Evolutionary conservation across 148 eudicot species (phyloP).

Genomic region (Fagopyrum homotropicum): DNA sequence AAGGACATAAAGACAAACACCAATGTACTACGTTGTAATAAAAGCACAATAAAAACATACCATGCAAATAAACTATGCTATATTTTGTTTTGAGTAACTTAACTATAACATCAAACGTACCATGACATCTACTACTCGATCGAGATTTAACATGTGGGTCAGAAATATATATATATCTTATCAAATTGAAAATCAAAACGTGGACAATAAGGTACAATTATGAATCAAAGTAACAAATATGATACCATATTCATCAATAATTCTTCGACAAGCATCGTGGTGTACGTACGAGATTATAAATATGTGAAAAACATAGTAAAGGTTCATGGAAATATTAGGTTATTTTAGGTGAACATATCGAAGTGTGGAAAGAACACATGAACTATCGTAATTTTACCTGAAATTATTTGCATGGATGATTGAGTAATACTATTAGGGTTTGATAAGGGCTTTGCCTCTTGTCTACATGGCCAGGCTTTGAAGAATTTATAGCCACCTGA

Average conservation of each 20-base stretch:
- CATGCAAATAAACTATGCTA: too few species aligned
- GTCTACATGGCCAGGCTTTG: neutral
- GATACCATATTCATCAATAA: neutral
- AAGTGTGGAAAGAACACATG: neutral
- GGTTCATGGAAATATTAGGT: neutral
- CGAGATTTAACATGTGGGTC: neutral
- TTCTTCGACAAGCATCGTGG: neutral
- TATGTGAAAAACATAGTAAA: neutral
- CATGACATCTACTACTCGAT: neutral
- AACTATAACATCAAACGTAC: neutral
- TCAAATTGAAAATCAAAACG: neutral
- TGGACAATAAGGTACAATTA: constrained; percentile 2
- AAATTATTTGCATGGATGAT: neutral
- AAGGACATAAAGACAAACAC: too few species aligned
- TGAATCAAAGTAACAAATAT: neutral
- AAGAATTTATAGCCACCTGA: neutral
- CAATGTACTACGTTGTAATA: too few species aligned
- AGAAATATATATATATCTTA: neutral
- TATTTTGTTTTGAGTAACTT: too few species aligned
- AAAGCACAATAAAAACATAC: too few species aligned
- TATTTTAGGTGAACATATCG: neutral
- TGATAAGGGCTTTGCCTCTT: neutral
- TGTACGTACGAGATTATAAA: neutral
- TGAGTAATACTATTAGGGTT: neutral
- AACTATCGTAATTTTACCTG: neutral